Conservation (phyloP, 345 rosid species). For the Boechera stricta region DNA sequence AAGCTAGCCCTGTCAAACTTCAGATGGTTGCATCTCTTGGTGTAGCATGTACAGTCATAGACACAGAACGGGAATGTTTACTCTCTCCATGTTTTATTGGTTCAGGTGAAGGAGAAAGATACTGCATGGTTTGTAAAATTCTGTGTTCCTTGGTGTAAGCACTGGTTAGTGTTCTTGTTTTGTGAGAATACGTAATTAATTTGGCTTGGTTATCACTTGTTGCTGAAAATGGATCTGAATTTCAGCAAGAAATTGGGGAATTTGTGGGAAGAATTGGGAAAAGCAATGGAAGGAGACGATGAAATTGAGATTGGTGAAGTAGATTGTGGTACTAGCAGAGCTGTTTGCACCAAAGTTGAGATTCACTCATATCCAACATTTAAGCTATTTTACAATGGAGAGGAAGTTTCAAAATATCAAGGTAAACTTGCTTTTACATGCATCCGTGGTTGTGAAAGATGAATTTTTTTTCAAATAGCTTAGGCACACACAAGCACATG, state of each 20-base stretch:
- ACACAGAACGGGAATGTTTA: background rate
- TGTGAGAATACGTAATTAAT: background rate
- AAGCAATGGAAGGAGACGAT: constrained; percentile 87
- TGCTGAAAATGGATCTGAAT: constrained; percentile 27
- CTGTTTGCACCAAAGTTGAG: constrained; percentile 82
- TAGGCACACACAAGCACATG: background rate
- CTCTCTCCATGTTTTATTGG: constrained; percentile 22
- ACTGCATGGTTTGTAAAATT: constrained; percentile 96
- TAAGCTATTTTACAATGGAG: constrained; percentile 88
- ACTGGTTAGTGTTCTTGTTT: constrained; percentile 66
- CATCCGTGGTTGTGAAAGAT: too few relatives aligned
- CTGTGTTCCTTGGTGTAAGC: constrained; percentile 99
- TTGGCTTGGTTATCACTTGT: constrained; percentile 17
- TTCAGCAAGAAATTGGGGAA: constrained; percentile 90
- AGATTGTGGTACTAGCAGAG: constrained; percentile 76
- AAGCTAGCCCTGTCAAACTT: constrained; percentile 1
- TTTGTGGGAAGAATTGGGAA: constrained; percentile 92
- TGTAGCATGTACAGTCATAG: background rate
- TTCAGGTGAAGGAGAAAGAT: constrained; percentile 93
- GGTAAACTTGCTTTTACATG: constrained; percentile 51
- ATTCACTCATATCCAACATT: constrained; percentile 96
- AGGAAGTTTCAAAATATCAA: constrained; percentile 87
- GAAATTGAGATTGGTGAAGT: constrained; percentile 98
- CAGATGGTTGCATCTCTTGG: constrained; percentile 27
- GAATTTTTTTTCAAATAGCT: too few relatives aligned